Conservation (phyloP, 2,329 filamentous ascomycete genomes). For the Phialocephala sp. region DNA sequence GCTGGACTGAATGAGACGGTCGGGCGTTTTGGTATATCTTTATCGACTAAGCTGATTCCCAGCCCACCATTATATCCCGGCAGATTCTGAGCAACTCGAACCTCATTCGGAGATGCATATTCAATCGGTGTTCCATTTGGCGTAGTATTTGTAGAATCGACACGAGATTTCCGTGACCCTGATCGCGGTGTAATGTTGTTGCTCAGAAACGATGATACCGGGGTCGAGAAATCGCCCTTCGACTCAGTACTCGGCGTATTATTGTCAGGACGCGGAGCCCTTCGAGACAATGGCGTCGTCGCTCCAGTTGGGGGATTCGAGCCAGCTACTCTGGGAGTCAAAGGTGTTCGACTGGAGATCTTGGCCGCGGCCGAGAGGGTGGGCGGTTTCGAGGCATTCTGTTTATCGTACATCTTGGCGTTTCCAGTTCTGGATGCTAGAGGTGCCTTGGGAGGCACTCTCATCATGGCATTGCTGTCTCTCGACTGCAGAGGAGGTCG, state of each 20-base stretch:
- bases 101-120: conserved; percentile 38
- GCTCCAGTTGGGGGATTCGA: conserved; percentile 35
- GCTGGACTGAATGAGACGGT: conserved; percentile 50
- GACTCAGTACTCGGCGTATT: conserved; percentile 29
- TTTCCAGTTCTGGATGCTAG: conserved; percentile 37
- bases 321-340: conserved; percentile 63
- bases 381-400: conserved; percentile 60
- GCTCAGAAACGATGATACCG: conserved; percentile 61
- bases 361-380: conserved; percentile 68
- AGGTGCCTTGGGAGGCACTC: conserved; percentile 44
- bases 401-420: conserved; percentile 54
- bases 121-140: conserved; percentile 63
- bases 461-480: conserved; percentile 53
- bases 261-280: conserved; percentile 53
- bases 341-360: conserved; percentile 54
- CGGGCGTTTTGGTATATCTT: conserved; percentile 36
- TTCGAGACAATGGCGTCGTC: conserved; percentile 47
- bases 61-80: conserved; percentile 29
- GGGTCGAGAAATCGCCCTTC: conserved; percentile 58
- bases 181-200: conserved; percentile 81
- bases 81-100: conserved; percentile 43
- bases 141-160: conserved; percentile 71
- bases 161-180: conserved; percentile 72
- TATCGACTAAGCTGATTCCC: conserved; percentile 37
- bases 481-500: conserved; percentile 33